A percentile compares a stretch with the other conserved stretches of the same genome.
Conservation (phyloP, 257 asterid species). For the Coffea canephora region DNA sequence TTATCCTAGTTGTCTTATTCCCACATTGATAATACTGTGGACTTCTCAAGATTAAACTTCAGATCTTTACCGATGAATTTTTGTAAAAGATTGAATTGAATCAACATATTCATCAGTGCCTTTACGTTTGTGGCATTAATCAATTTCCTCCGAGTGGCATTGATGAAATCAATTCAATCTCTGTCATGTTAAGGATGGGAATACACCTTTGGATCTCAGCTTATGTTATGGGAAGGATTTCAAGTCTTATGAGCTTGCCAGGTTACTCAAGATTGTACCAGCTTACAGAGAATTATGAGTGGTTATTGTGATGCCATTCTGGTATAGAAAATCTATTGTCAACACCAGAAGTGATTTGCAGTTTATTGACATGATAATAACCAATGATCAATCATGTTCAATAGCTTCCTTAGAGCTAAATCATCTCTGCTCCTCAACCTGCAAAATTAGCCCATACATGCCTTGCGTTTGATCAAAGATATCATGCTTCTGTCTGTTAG, state of each 20-base stretch:
- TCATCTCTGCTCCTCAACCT: neutral
- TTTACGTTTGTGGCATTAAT: neutral
- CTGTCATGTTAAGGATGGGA: conserved; percentile 51
- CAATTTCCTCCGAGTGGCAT: neutral
- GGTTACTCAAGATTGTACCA: conserved; percentile 74
- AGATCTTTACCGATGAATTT: neutral
- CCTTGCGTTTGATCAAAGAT: too few relatives aligned
- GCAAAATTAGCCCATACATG: too few relatives aligned
- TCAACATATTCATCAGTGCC: neutral
- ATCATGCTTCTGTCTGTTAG: neutral
- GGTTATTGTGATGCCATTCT: neutral
- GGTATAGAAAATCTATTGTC: neutral
- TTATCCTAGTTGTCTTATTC: neutral
- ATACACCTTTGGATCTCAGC: conserved; percentile 69
- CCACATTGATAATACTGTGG: neutral
- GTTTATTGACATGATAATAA: neutral
- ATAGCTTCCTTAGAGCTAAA: neutral
- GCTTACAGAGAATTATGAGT: conserved; percentile 45
- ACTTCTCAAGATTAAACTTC: neutral
- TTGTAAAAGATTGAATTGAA: neutral
- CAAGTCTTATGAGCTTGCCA: conserved; percentile 88
- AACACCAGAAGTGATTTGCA: neutral
- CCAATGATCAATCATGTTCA: too few relatives aligned
- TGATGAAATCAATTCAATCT: neutral
- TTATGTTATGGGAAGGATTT: conserved; percentile 89